These are phyloP conservation scores for Blastobotrys mokoenaii DNA, from an alignment of 805 yeast species.

Conservation along the genomic window DNA sequence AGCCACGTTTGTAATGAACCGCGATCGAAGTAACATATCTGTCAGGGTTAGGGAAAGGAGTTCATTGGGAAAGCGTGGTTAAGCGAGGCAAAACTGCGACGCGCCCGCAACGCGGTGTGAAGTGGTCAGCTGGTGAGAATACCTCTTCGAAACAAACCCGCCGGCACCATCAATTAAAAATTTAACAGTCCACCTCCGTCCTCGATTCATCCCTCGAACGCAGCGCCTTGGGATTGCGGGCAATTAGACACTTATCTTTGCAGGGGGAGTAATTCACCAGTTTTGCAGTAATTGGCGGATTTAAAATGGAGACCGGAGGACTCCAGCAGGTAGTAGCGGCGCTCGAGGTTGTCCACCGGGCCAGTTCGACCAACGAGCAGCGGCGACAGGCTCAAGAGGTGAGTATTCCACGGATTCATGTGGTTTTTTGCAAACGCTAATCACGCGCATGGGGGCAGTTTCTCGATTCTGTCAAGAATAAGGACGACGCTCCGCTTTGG, in stretches of 20 bases:
- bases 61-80: no score
- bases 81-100: no score
- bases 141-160: no score
- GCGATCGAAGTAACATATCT: no score
- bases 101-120: no score
- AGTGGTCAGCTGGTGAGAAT: no score
- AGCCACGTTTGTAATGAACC: no score
- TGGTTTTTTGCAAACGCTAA: not conserved
- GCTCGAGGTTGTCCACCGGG: slow-evolving; percentile 39
- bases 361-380: slow-evolving; percentile 24
- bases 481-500: slow-evolving; percentile 84
- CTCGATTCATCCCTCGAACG: not conserved
- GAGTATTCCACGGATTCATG: slow-evolving; percentile 9
- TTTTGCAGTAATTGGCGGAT: not conserved
- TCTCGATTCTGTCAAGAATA: slow-evolving; percentile 64
- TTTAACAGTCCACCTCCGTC: not conserved
- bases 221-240: not conserved
- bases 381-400: slow-evolving; percentile 46
- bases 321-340: slow-evolving; percentile 71
- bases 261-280: not conserved
- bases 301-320: slow-evolving; percentile 34
- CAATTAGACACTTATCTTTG: no score
- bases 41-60: no score
- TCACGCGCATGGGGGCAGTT: slow-evolving; percentile 30
- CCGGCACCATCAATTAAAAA: no score